Evolutionary conservation across 345 rosid genomes (phyloP).

Genomic region (Ceriops decandra): DNA sequence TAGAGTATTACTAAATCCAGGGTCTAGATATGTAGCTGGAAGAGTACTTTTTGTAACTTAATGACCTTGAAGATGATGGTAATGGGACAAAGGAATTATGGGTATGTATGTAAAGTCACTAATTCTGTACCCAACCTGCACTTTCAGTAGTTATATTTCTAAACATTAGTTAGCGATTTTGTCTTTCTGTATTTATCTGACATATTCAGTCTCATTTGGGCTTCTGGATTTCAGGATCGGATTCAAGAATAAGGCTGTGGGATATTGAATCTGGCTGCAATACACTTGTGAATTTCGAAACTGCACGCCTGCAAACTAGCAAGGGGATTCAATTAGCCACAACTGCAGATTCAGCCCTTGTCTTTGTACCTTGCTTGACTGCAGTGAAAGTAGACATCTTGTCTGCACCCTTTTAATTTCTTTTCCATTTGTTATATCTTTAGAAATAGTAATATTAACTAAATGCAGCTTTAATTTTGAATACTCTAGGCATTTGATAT

Average conservation of each 20-base stretch:
- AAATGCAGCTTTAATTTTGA: neutral
- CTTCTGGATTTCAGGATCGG: conserved; percentile 60
- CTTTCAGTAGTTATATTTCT: neutral
- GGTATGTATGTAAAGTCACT: too few species aligned
- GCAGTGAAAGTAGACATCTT: conserved; percentile 54
- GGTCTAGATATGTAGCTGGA: too few species aligned
- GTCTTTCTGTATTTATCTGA: neutral
- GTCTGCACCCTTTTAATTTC: conserved; percentile 7
- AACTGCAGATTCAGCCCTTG: conserved; percentile 60
- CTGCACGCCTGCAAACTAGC: conserved; percentile 72
- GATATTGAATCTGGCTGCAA: conserved; percentile 87
- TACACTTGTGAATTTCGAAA: conserved; percentile 90
- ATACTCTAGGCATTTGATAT: conserved; percentile 64
- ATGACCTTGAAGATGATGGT: too few species aligned
- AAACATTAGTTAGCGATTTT: neutral
- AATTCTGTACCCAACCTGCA: too few species aligned
- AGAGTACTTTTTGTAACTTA: too few species aligned
- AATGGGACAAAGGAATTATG: too few species aligned
- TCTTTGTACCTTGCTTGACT: conserved; percentile 83
- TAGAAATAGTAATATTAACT: conserved; percentile 6
- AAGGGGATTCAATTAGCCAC: conserved; percentile 66
- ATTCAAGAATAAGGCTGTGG: conserved; percentile 93
- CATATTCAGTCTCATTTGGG: conserved; percentile 12
- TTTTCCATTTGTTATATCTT: neutral
- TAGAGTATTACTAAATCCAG: too few species aligned